These are phyloP conservation scores for Neurospora sp. DNA, from an alignment of 495 filamentous ascomycete species.

Conservation along the genomic window DNA sequence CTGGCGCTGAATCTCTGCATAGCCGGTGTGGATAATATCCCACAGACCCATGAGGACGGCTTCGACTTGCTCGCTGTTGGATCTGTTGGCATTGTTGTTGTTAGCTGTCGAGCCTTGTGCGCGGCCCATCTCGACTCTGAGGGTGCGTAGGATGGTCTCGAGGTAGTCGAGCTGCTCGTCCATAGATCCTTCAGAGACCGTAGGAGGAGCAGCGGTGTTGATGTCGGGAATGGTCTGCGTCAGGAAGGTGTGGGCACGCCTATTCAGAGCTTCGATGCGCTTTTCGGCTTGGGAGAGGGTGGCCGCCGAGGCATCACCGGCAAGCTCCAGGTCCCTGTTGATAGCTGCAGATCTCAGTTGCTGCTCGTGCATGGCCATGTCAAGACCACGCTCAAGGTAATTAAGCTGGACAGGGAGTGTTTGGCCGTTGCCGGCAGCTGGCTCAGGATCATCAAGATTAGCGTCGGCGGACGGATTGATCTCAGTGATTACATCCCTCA, in stretches of 20 bases:
- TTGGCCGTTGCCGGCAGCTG: conserved; percentile 32
- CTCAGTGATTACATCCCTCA: conserved; percentile 57
- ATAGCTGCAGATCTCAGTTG: conserved; percentile 2
- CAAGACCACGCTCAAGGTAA: conserved; percentile 30
- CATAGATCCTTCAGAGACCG: conserved; percentile 12
- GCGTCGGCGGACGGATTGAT: conserved; percentile 40
- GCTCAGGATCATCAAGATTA: conserved; percentile 24
- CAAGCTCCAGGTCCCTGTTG: conserved; percentile 7
- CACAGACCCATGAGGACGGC: conserved; percentile 57
- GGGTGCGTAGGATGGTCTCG: conserved; percentile 18
- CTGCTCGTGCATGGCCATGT: conserved; percentile 20
- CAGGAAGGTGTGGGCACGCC: conserved; percentile 24
- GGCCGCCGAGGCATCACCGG: conserved; percentile 8
- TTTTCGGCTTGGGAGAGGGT: conserved; percentile 15
- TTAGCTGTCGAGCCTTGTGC: conserved; percentile 17
- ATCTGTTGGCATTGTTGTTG: conserved; percentile 12
- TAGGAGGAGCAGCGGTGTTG: conserved; percentile 18
- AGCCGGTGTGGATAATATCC: conserved; percentile 57
- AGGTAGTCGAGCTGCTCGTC: conserved; percentile 34
- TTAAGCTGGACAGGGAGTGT: conserved; percentile 31
- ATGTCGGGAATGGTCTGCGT: conserved; percentile 12
- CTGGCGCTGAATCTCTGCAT: conserved; percentile 46
- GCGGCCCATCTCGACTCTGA: conserved; percentile 26
- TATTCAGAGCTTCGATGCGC: conserved; percentile 22
- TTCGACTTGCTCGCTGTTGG: conserved; percentile 46